A percentile compares a stretch with the other conserved stretches of the same genome.
Evolutionary conservation across 371 early-diverging fungal genomes (phyloP).

Genomic region (Apophysomyces variabilis): DNA sequence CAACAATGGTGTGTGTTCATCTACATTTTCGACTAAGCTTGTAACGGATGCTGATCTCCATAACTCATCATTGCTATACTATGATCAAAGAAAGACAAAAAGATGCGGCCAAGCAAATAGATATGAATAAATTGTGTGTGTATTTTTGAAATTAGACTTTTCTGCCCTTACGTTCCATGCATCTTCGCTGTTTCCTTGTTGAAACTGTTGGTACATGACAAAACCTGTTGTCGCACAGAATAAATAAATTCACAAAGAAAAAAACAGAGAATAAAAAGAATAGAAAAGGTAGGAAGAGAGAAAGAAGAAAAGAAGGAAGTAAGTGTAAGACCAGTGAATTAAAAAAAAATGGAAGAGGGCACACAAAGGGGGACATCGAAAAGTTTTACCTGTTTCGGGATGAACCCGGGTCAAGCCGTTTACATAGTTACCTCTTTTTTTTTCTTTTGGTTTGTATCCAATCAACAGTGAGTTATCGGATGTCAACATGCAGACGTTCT

Average conservation of each 20-base stretch:
- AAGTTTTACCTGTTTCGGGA: slow-evolving; percentile 8
- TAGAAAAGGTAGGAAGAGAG: slow-evolving; percentile 2
- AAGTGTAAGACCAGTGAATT: neutral
- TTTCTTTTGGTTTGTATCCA: neutral
- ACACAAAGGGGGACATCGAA: neutral
- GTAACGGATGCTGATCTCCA: slow-evolving; percentile 29
- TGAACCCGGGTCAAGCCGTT: slow-evolving; percentile 11
- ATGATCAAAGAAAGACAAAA: neutral
- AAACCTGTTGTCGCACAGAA: slow-evolving; percentile 6
- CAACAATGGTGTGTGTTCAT: slow-evolving; percentile 49
- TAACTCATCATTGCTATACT: slow-evolving; percentile 32
- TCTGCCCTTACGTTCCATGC: slow-evolving; percentile 32
- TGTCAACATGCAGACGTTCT: slow-evolving; percentile 1
- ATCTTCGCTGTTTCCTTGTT: slow-evolving; percentile 37
- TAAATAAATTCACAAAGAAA: no score
- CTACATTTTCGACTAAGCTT: slow-evolving; percentile 28
- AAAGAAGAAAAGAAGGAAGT: slow-evolving; percentile 4
- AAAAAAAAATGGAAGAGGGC: neutral
- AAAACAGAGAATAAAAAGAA: neutral
- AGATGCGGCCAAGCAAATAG: neutral
- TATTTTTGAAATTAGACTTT: neutral
- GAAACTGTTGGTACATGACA: slow-evolving; percentile 31
- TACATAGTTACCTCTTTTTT: neutral
- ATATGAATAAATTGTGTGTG: no score
- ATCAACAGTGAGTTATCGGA: neutral